These are phyloP conservation scores for Mycena sanguinolenta DNA, from an alignment of 768 basidiomycete genomes.

Conservation along the genomic window DNA sequence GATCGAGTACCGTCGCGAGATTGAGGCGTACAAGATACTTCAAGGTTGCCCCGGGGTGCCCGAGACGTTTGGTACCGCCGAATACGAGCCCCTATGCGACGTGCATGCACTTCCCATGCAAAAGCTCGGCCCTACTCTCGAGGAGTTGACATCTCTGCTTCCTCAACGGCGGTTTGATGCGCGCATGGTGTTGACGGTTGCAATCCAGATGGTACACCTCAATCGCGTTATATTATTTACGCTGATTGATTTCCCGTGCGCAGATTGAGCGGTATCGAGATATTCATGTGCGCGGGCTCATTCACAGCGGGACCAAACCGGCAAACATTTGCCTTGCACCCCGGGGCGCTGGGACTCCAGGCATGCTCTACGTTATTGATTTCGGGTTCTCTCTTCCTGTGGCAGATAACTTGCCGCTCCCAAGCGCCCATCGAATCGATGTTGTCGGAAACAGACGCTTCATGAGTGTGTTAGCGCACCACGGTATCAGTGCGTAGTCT, in stretches of 20 bases:
- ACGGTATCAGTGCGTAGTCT: conserved; percentile 44
- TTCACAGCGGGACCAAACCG: conserved; percentile 51
- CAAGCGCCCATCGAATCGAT: conserved; percentile 37
- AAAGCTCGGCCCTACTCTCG: conserved; percentile 46
- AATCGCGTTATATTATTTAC: not conserved
- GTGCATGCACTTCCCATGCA: conserved; percentile 46
- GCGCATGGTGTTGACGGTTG: conserved; percentile 44
- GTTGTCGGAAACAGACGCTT: conserved; percentile 47
- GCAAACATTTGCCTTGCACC: conserved; percentile 48
- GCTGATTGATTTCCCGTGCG: not conserved
- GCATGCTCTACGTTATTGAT: conserved; percentile 43
- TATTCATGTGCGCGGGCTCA: conserved; percentile 43
- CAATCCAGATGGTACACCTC: conserved; percentile 45
- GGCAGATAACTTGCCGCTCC: conserved; percentile 32
- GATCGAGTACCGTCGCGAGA: conserved; percentile 46
- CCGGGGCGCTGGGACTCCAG: not conserved
- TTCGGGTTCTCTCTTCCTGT: conserved; percentile 44
- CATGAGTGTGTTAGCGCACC: conserved; percentile 48
- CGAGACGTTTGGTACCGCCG: conserved; percentile 1
- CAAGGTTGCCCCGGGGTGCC: not conserved
- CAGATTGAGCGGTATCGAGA: conserved; percentile 46
- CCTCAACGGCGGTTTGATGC: conserved; percentile 36
- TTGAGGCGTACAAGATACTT: conserved; percentile 39
- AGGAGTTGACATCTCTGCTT: conserved; percentile 36
- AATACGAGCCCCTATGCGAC: conserved; percentile 38